Evolutionary conservation across 2,329 filamentous ascomycete species (phyloP), one percentile per base, ranked within the genome.

Genomic region (Diaporthe humulicola): DNA sequence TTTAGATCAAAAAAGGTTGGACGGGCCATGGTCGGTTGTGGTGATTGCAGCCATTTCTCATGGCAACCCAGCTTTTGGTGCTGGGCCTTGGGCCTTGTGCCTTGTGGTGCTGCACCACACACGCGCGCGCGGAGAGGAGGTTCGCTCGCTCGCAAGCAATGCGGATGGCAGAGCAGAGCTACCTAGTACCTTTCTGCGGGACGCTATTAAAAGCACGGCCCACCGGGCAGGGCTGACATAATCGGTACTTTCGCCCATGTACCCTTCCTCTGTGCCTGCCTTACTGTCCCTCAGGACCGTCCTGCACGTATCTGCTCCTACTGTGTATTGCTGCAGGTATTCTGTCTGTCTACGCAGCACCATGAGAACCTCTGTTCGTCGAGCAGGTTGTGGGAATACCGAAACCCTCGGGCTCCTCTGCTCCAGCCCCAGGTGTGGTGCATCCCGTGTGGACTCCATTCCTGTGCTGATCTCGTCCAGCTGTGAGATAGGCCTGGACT

Each of bases 31-130:
- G 64, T 69, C 64, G 64, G 64, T 69, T 69, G 64, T 69, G 64
- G 73, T 73, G 70, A 75, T 75, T 69, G 73, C 72, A 61, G 70
- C 60, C 70, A 72, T 45, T 60, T 72, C 70, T 72, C 70, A 72
- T 72, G 70, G 57, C 70, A 72, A 61, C 70, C 58, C 70, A 72
- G 70, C 70, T 72, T 72, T 60, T 60, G 67, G 71, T 74, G 71
- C 50, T 67, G 71, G 60, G 73, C 73, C 64, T 69, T 69, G 64
- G 64, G 64, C 64, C 64, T 69, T 69, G 64, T 69, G 64, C 64
- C 64, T 67, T 54, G 64, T 38, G 64, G 64, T 69, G 64, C 64
- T 69, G 64, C 64, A 54, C 64, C 61, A 40, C 64, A 40, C 64
- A 40, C 64, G 28, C 64, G 48, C 64, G 45, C 45, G 48, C 64